These are phyloP conservation scores for Hippophae rhamnoides DNA, from an alignment of 306 rosid genomes.

Conservation along the genomic window DNA sequence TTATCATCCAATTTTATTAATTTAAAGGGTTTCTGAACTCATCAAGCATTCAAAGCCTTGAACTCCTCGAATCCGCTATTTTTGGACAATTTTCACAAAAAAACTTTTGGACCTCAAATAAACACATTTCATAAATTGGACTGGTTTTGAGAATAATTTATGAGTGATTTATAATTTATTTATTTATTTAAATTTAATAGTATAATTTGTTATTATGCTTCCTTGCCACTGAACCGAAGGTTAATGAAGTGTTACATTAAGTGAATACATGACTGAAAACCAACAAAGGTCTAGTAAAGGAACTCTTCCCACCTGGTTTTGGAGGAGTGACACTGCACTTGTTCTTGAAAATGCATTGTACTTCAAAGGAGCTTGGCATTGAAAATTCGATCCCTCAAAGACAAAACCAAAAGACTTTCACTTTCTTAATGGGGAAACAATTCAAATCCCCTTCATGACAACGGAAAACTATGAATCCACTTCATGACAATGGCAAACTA, in stretches of 20 bases:
- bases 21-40: too few relatives aligned
- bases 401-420: neutral
- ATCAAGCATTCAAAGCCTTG: too few relatives aligned
- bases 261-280: neutral
- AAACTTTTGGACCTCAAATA: neutral
- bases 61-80: too few relatives aligned
- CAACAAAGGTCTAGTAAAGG: neutral
- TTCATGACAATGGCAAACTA: slow-evolving; percentile 2
- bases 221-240: neutral
- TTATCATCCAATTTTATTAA: too few relatives aligned
- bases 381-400: neutral
- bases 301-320: neutral
- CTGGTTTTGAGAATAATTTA: too few relatives aligned
- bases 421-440: slow-evolving; percentile 8
- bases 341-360: slow-evolving; percentile 21
- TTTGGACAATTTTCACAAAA: neutral
- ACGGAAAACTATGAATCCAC: neutral
- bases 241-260: neutral
- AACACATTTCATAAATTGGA: neutral
- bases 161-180: too few relatives aligned
- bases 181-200: too few relatives aligned
- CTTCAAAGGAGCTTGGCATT: slow-evolving; percentile 20
- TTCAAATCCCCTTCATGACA: slow-evolving; percentile 17
- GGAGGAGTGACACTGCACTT: neutral
- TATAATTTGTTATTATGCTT: neutral